These are phyloP conservation scores for Venustampulla echinocandica DNA, from an alignment of 495 filamentous ascomycete genomes.

Conservation along the genomic window DNA sequence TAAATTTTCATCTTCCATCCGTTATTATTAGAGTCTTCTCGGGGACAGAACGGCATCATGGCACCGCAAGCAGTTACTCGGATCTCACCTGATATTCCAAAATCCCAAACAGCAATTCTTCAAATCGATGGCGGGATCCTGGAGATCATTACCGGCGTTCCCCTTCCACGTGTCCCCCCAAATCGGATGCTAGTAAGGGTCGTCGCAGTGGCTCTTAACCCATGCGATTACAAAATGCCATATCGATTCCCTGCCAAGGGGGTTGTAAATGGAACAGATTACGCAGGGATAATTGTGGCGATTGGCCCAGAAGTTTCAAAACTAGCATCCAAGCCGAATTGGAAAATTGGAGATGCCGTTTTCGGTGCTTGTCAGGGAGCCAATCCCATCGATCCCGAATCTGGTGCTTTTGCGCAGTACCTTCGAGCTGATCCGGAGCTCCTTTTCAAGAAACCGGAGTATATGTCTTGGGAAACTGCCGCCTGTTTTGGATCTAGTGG, in stretches of 20 bases:
- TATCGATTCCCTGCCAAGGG: constrained; percentile 24
- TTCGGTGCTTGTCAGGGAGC: constrained; percentile 34
- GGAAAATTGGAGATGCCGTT: constrained; percentile 28
- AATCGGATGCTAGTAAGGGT: constrained; percentile 23
- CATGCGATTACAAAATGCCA: constrained; percentile 28
- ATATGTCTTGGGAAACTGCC: constrained; percentile 36
- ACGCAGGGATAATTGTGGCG: constrained; percentile 33
- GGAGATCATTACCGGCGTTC: neutral
- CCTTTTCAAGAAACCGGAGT: constrained; percentile 36
- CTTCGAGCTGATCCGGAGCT: constrained; percentile 25
- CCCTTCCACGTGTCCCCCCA: neutral
- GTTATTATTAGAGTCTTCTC: too few species aligned
- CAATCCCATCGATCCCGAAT: constrained; percentile 32
- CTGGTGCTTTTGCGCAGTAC: constrained; percentile 46
- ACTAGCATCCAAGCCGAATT: constrained; percentile 29
- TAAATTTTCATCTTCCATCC: too few species aligned
- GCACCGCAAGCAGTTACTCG: too few species aligned
- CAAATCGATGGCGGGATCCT: neutral
- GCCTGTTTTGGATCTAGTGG: constrained; percentile 42
- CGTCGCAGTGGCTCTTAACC: constrained; percentile 36
- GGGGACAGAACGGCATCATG: too few species aligned
- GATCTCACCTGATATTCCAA: too few species aligned
- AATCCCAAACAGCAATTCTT: neutral
- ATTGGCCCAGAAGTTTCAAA: too few species aligned
- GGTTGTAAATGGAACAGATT: constrained; percentile 33